Percentiles rank a stretch among this genome's conserved stretches.
Conservation (phyloP, 2,329 filamentous ascomycete genomes). For the Rutstroemia sp. region DNA sequence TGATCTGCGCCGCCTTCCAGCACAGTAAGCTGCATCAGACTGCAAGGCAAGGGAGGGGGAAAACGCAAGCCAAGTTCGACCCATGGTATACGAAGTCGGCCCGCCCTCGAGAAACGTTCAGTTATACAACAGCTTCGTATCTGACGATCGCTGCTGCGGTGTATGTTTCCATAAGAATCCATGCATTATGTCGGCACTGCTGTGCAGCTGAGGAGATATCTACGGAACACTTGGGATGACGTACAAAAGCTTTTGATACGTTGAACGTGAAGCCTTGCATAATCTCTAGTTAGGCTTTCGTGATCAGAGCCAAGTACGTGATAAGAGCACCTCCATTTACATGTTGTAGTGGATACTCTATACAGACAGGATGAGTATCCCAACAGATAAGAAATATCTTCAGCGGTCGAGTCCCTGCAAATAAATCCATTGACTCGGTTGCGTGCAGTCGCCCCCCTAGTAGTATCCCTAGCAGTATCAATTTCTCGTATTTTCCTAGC, state of each 20-base stretch:
- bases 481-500: not conserved
- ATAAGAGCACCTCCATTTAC: too few species aligned
- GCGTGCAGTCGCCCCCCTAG: not conserved
- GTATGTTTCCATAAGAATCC: too few species aligned
- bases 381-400: not conserved
- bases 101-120: not conserved
- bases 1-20: not conserved
- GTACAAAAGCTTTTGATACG: too few species aligned
- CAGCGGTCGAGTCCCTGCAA: not conserved
- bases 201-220: too few species aligned
- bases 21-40: slow-evolving; percentile 4
- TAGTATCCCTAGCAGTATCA: too few species aligned
- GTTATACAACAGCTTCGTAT: not conserved
- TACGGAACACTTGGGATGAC: too few species aligned
- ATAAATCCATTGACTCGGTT: not conserved
- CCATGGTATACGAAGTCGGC: not conserved
- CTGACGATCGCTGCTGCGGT: too few species aligned
- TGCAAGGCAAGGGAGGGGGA: not conserved
- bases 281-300: too few species aligned
- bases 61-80: not conserved
- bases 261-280: too few species aligned
- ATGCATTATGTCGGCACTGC: too few species aligned
- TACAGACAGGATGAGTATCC: not conserved
- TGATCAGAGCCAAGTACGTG: too few species aligned
- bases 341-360: too few species aligned